Evolutionary conservation across 345 rosid genomes (phyloP), one percentile per base, ranked within the genome.

Genomic region (Melastoma malabathricum): DNA sequence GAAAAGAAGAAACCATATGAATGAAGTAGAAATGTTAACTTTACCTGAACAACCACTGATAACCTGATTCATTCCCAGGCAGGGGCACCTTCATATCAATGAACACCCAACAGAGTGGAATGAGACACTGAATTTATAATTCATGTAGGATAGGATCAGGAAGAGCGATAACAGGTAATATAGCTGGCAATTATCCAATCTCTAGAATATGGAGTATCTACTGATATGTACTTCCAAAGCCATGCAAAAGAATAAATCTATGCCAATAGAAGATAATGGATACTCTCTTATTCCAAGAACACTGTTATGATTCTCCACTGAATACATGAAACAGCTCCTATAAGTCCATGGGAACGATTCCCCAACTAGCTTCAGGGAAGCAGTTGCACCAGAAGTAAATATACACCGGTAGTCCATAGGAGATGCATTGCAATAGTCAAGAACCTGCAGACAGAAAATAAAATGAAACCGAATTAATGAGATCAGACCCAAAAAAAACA

Each of bases 231-330:
- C n/a, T 25, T 18, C 43, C 6, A 14, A 0, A 44, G 48, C 34
- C 6, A 13, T 38, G 57, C 0, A 2, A 43, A 1, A 17, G 15
- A 41, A 18, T 19, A 29, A 29, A 10, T 29, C 8, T 29, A 20
- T 3, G 34, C 13, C 22, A 43, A 3, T 9, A 20, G 39, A n/a
- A 47, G 15, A 12, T 1, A 52, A 16, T 61, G 82, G 82, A 84
- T 90, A 90, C 92, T 90, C 96, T 76, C 98, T 77, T 50, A 92
- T 84, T 59, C 98, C 98, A 60, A 87, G 93, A 47, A 87, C 98
- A 48, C 98, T 92, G 56, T 92, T 92, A 66, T 92, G 96, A 66
- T 92, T 92, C 71, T 87, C 98, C 84, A 74, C 77, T 8, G 96
- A 75, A 63, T 92, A 87, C 83, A 80, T 68, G 68, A 75, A 92